Evolutionary conservation across 177 flowering plant species (phyloP).

Genomic region (Vitis hybrid): DNA sequence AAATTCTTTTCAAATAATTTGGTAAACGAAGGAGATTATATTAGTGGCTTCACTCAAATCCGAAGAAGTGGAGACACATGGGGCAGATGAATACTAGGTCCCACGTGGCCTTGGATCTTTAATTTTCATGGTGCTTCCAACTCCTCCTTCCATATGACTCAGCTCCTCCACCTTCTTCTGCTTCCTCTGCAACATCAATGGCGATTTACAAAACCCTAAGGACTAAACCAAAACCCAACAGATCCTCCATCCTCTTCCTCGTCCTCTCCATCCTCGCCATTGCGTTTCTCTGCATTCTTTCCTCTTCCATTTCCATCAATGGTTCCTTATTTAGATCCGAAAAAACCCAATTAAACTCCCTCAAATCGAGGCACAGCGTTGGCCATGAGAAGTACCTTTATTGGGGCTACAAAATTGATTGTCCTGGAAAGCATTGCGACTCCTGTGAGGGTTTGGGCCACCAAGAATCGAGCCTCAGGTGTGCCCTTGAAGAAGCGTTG

Average conservation of each 20-base stretch:
- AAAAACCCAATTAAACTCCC: conserved; percentile 5
- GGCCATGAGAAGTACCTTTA: conserved; percentile 64
- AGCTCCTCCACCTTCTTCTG: not conserved
- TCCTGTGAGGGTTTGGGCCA: conserved; percentile 96
- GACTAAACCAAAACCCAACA: conserved; percentile 39
- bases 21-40: too few species aligned
- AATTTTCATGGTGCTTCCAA: too few species aligned
- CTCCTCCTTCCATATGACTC: too few species aligned
- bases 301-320: conserved; percentile 37
- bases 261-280: conserved; percentile 33
- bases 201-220: conserved; percentile 47
- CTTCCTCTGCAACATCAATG: conserved; percentile 33
- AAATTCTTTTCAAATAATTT: too few species aligned
- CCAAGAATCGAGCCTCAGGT: conserved; percentile 95
- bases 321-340: conserved; percentile 35
- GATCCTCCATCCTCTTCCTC: conserved; percentile 41
- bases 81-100: too few species aligned
- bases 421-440: conserved; percentile 96
- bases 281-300: conserved; percentile 44
- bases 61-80: too few species aligned
- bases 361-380: conserved; percentile 11
- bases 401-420: conserved; percentile 91
- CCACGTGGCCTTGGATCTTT: too few species aligned
- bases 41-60: too few species aligned
- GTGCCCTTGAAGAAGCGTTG: conserved; percentile 98